Evolutionary conservation across 1,284 basidiomycete genomes (phyloP).

Genomic region (Pseudozyma pruni): DNA sequence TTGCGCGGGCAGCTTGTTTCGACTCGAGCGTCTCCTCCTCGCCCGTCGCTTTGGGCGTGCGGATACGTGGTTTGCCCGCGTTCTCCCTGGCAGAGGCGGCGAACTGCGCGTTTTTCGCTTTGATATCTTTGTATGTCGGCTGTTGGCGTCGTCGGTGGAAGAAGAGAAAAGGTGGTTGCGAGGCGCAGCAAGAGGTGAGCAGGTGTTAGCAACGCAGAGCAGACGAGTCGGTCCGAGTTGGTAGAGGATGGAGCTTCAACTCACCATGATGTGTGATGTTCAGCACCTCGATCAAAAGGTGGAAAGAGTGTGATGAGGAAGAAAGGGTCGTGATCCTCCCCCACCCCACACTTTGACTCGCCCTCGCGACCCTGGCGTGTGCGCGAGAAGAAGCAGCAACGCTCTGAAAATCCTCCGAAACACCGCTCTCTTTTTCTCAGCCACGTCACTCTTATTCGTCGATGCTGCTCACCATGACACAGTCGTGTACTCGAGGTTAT

Average conservation of each 20-base stretch:
- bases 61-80: slow-evolving; percentile 39
- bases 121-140: slow-evolving; percentile 34
- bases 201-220: too few relatives aligned
- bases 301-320: too few relatives aligned
- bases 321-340: too few relatives aligned
- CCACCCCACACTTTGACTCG: not conserved
- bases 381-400: not conserved
- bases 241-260: too few relatives aligned
- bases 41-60: not conserved
- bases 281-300: too few relatives aligned
- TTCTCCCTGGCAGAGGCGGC: slow-evolving; percentile 24
- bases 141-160: not conserved
- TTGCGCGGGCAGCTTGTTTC: not conserved
- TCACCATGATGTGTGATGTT: too few relatives aligned
- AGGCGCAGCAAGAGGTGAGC: not conserved
- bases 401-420: slow-evolving; percentile 8
- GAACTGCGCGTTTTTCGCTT: slow-evolving; percentile 39
- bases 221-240: too few relatives aligned
- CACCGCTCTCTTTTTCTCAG: not conserved
- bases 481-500: too few relatives aligned
- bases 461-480: slow-evolving; percentile 3
- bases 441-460: slow-evolving; percentile 19
- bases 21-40: not conserved
- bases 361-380: not conserved
- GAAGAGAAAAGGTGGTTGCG: not conserved